Base-by-base conservation (phyloP, 164 flowering plant species). In the Malania oleifera region DNA sequence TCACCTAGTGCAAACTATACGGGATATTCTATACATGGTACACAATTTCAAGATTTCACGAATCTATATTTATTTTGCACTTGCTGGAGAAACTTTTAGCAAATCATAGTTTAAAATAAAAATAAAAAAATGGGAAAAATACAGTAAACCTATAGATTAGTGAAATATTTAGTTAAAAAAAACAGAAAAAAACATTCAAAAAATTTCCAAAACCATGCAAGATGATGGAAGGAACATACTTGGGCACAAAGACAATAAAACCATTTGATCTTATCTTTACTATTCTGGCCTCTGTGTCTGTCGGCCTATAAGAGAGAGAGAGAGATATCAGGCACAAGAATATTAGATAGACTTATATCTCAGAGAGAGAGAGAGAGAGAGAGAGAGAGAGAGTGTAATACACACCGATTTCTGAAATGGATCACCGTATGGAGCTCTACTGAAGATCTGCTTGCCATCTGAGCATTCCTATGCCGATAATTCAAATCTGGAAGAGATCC, bases 381-480 rank as follows among this genome's bases (percentile, higher is more conserved):
- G 51, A 60, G 49, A 19, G 46, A 61, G 60, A 63, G 59, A 43
- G 61, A 34, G 45, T 14, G 35, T 19, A n/a, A 0, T n/a, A 53
- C 56, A 49, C 70, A 88, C 99, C 96, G 73, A 34, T 86, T 86
- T 57, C 86, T 78, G 84, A 95, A 93, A 74, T 73, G 90, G 26
- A 88, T 86, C 41, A 88, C 77, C 10, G 99, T 93, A 66, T 93
- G 97, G 56, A 93, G 90, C 83, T 93, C 99, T 34, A 93, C 95
- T 12, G 99, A 93, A 44, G 91, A 87, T 54, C 99, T 77, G 41
- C 99, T 67, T 10, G 99, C 99, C 96, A 93, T 93, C 73, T 93
- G 99, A 28, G 97, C 99, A 79, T 93, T 93, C 62, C 95, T 84
- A 64, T 93, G 99, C 37, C 99, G 92, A 75, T 80, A 85, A 75